Evolutionary conservation across 345 rosid species (phyloP).

Genomic region (Lepidium didymum): DNA sequence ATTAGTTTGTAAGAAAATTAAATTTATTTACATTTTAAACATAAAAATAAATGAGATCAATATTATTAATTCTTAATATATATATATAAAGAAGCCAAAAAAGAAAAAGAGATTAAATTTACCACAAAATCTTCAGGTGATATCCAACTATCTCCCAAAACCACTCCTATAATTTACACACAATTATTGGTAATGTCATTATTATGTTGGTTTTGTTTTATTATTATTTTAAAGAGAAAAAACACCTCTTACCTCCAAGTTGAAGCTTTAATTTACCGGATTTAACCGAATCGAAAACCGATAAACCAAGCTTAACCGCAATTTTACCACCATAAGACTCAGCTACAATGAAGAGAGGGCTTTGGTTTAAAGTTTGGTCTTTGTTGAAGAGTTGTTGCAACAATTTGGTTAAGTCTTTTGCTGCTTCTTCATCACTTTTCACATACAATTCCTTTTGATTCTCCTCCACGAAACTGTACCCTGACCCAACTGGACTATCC

Average conservation of each 20-base stretch:
- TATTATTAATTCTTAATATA: neutral
- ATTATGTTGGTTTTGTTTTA: neutral
- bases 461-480: slow-evolving; percentile 69
- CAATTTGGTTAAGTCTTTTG: slow-evolving; percentile 64
- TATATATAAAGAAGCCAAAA: neutral
- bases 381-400: slow-evolving; percentile 44
- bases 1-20: neutral
- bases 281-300: slow-evolving; percentile 49
- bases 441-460: slow-evolving; percentile 30
- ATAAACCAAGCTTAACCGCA: slow-evolving; percentile 69
- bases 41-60: neutral
- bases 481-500: slow-evolving; percentile 85
- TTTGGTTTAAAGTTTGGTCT: slow-evolving; percentile 40
- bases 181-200: too few relatives aligned
- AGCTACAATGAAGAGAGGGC: slow-evolving; percentile 72
- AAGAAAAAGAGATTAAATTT: neutral
- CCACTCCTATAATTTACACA: slow-evolving; percentile 65
- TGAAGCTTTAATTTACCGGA: slow-evolving; percentile 52
- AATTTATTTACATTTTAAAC: neutral
- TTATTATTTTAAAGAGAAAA: neutral
- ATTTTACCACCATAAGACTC: slow-evolving; percentile 95
- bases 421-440: slow-evolving; percentile 79
- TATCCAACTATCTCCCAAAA: slow-evolving; percentile 84
- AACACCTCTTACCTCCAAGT: slow-evolving; percentile 56
- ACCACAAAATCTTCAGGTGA: slow-evolving; percentile 95